Evolutionary conservation across 345 rosid species (phyloP), one percentile per base, ranked within the genome.

Genomic region (Linum trigynum): DNA sequence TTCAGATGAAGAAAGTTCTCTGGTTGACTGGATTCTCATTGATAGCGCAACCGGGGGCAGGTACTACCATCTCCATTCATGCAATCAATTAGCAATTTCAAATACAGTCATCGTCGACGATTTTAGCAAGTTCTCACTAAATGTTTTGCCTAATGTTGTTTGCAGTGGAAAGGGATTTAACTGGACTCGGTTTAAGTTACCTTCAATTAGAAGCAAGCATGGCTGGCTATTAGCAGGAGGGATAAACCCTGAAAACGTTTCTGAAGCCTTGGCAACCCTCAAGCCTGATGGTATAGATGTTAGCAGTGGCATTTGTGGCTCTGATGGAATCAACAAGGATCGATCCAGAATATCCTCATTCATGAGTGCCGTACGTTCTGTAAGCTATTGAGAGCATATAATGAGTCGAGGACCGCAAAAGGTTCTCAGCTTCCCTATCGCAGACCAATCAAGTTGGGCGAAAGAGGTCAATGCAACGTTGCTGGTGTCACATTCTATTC

Each of bases 161-260:
- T 81, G 74, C 86, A 90, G 92, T 71, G 97, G 99, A 35, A 84
- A 77, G 78, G 96, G 89, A 75, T 90, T 90, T 71, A 79, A 83
- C 62, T 85, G 95, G 89, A 69, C 73, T 37, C 77, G 78, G 72
- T 90, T 92, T 66, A 69, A 79, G 78, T 75, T 88, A 62, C 96
- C 97, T 0, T 74, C 82, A 38, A 77, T 83, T 35, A 75, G 66
- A 78, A 87, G 98, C 87, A 87, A 72, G 74, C 64, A 83, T 39
- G 96, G 92, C 48, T 90, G 96, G 97, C 85, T 90, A 67, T 79
- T 90, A 75, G 97, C 97, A 1, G 95, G 92, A 43, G 97, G 97
- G 73, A 84, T 92, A 71, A 75, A 82, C 67, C 90, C 90, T 15
- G 72, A 71, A 43, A 90, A 86, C 40, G 90, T 73, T 69, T 57